These are phyloP conservation scores for Taiozyma onychis DNA, from an alignment of 1,139 yeast genomes.

Conservation along the genomic window DNA sequence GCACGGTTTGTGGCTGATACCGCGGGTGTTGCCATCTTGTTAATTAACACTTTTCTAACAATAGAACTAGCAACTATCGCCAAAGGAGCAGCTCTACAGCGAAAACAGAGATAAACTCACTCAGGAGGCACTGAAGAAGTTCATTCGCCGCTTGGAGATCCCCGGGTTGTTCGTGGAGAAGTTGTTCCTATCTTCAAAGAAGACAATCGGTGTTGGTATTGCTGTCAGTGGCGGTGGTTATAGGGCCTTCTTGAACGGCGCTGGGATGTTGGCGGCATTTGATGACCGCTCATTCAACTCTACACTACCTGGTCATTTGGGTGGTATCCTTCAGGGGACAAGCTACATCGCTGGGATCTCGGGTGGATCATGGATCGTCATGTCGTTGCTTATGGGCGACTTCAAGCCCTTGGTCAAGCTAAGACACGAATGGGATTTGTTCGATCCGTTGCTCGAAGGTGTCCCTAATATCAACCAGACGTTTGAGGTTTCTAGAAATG, in stretches of 20 bases:
- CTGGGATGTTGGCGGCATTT: conserved; percentile 53
- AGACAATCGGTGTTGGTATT: conserved; percentile 41
- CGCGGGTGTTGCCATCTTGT: background rate
- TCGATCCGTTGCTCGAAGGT: conserved; percentile 49
- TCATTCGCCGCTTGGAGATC: conserved; percentile 33
- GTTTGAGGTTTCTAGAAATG: conserved; percentile 27
- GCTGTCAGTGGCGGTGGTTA: conserved; percentile 76
- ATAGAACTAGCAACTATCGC: conserved; percentile 3
- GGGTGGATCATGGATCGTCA: conserved; percentile 67
- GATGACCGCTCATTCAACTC: conserved; percentile 39
- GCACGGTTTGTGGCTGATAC: conserved; percentile 26
- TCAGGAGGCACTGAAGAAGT: conserved; percentile 25
- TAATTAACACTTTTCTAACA: background rate
- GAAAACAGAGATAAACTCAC: conserved; percentile 30
- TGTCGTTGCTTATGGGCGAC: conserved; percentile 42
- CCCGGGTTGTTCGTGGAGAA: conserved; percentile 33
- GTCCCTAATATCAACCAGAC: conserved; percentile 34
- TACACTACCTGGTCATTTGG: conserved; percentile 29
- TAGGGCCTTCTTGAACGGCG: conserved; percentile 61
- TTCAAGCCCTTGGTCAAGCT: conserved; percentile 38
- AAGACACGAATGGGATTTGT: conserved; percentile 38
- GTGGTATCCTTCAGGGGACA: conserved; percentile 49
- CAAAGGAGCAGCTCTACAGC: conserved; percentile 36
- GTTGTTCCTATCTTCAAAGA: conserved; percentile 24
- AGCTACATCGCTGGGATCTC: conserved; percentile 58